These are phyloP conservation scores for Aspergillus quadrilineatus DNA, from an alignment of 2,329 filamentous ascomycete genomes.

Conservation along the genomic window DNA sequence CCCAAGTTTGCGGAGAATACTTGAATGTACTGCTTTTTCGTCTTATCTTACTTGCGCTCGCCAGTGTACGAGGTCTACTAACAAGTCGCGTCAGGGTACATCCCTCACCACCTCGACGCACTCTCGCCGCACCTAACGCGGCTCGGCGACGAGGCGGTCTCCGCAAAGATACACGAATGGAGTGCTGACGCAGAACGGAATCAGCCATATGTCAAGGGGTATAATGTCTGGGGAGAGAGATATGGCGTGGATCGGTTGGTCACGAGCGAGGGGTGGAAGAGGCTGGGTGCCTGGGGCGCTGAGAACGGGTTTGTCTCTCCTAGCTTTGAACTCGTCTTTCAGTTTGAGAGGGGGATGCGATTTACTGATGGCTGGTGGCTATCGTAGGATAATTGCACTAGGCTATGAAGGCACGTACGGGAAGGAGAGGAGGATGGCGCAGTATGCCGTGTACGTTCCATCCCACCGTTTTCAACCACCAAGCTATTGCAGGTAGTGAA, in stretches of 20 bases:
- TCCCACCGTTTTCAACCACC: not conserved
- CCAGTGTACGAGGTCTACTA: not conserved
- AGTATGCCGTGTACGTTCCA: conserved; percentile 28
- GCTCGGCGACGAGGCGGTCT: conserved; percentile 42
- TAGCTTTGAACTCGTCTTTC: not conserved
- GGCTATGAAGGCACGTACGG: conserved; percentile 27
- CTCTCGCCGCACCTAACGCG: conserved; percentile 53
- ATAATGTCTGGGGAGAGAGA: conserved; percentile 60
- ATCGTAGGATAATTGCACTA: conserved; percentile 24
- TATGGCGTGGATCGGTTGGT: conserved; percentile 58
- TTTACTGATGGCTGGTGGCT: not conserved
- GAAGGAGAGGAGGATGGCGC: conserved; percentile 22
- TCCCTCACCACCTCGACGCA: conserved; percentile 39
- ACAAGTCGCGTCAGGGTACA: conserved; percentile 22
- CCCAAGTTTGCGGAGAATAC: conserved; percentile 52
- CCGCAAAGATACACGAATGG: conserved; percentile 30
- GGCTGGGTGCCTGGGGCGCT: conserved; percentile 35
- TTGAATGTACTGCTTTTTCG: conserved; percentile 44
- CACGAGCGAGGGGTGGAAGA: conserved; percentile 65
- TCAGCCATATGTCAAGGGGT: conserved; percentile 59
- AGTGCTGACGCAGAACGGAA: conserved; percentile 64
- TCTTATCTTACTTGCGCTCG: not conserved
- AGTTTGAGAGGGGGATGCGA: not conserved
- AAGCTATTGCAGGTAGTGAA: not conserved
- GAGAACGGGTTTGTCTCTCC: conserved; percentile 24